These are phyloP conservation scores for Penicillium decumbens DNA, from an alignment of 2,329 filamentous ascomycete genomes.

Conservation along the genomic window DNA sequence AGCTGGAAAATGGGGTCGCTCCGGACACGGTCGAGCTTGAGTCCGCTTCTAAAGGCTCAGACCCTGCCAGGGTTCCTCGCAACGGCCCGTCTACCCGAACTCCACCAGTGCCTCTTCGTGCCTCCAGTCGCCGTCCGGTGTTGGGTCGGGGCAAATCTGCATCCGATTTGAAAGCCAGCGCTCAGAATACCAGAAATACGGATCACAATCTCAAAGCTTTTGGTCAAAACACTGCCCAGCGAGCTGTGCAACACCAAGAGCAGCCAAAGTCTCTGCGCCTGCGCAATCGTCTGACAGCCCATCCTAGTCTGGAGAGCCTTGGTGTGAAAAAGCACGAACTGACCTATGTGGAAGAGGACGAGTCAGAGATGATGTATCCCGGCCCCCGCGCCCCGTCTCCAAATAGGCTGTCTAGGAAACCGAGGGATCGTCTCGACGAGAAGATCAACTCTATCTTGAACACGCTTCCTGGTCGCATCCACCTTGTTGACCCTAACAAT, in stretches of 20 bases:
- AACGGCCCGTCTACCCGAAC: constrained; percentile 4
- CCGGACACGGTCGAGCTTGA: constrained; percentile 10
- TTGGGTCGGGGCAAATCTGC: constrained; percentile 19
- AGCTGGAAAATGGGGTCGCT: constrained; percentile 19
- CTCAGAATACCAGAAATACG: constrained; percentile 17
- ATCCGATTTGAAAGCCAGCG: constrained; percentile 12
- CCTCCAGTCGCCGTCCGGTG: constrained; percentile 9
- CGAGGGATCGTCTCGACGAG: constrained; percentile 67
- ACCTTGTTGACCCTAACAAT: constrained; percentile 54
- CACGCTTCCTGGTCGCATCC: constrained; percentile 74
- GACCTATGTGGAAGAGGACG: constrained; percentile 19
- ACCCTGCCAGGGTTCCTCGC: background rate
- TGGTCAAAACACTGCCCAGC: constrained; percentile 15
- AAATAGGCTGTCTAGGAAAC: constrained; percentile 37
- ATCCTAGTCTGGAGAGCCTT: constrained; percentile 33
- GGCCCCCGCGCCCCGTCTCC: constrained; percentile 39
- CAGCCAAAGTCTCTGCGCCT: constrained; percentile 23
- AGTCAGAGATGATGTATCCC: constrained; percentile 14
- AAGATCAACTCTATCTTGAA: constrained; percentile 76
- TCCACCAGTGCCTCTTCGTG: constrained; percentile 4
- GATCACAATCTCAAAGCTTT: constrained; percentile 17
- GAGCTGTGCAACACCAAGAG: constrained; percentile 18
- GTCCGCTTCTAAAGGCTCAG: constrained; percentile 17
- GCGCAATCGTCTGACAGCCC: constrained; percentile 29
- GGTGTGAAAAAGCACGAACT: constrained; percentile 27